These are phyloP conservation scores for Letharia columbiana DNA, from an alignment of 495 filamentous ascomycete genomes.

Conservation along the genomic window DNA sequence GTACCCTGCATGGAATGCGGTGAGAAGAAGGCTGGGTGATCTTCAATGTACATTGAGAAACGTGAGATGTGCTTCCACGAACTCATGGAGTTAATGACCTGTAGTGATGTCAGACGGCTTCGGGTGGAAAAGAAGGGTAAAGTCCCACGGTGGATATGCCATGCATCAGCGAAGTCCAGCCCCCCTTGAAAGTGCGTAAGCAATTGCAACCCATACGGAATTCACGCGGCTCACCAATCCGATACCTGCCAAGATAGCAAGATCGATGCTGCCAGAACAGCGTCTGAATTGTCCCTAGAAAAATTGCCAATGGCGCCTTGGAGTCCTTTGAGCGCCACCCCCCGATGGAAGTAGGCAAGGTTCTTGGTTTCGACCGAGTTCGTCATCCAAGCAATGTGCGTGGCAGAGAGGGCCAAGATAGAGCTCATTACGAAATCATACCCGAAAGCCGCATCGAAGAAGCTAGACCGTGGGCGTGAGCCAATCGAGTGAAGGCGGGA, in stretches of 20 bases:
- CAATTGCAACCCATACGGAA: constrained; percentile 17
- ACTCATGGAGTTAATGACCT: constrained; percentile 87
- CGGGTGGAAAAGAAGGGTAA: neutral
- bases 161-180: constrained; percentile 86
- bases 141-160: constrained; percentile 72
- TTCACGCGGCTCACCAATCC: constrained; percentile 67
- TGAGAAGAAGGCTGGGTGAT: constrained; percentile 37
- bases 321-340: constrained; percentile 74
- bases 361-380: constrained; percentile 72
- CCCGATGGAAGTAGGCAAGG: constrained; percentile 78
- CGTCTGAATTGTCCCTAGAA: constrained; percentile 80
- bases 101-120: constrained; percentile 31
- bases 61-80: constrained; percentile 85
- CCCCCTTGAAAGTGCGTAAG: constrained; percentile 48
- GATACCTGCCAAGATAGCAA: constrained; percentile 93
- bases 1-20: constrained; percentile 54
- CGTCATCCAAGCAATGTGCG: constrained; percentile 80
- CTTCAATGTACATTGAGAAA: constrained; percentile 74
- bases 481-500: constrained; percentile 2
- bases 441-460: constrained; percentile 71
- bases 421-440: constrained; percentile 89
- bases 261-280: constrained; percentile 84
- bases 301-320: constrained; percentile 81
- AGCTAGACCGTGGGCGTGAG: constrained; percentile 43
- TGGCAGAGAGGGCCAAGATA: constrained; percentile 81